Conservation (phyloP, 177 flowering plant species). For the Telopea speciosissima region DNA sequence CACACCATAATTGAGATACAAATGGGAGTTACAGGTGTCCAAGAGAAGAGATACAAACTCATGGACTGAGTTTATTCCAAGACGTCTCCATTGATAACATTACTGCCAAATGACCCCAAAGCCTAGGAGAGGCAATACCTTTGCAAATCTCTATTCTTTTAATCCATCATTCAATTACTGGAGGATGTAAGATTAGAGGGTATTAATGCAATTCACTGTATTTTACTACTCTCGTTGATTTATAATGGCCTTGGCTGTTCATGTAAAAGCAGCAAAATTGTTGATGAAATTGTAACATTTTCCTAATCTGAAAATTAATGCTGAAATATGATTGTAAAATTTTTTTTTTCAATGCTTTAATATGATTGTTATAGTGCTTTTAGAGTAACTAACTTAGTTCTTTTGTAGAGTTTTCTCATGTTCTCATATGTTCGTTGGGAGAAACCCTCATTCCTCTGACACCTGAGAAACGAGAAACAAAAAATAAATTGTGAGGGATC, state of each 20-base stretch:
- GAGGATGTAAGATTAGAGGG: slow-evolving; percentile 6
- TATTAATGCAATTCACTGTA: neutral
- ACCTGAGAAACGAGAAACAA: too few species aligned
- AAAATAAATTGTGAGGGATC: too few species aligned
- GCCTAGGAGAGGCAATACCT: slow-evolving; percentile 1
- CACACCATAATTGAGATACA: slow-evolving; percentile 98
- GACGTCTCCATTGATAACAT: neutral
- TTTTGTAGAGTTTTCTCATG: too few species aligned
- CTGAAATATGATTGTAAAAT: too few species aligned
- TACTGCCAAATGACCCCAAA: neutral
- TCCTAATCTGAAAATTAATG: neutral
- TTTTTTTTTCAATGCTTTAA: too few species aligned
- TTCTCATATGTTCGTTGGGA: too few species aligned
- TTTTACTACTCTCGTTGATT: too few species aligned
- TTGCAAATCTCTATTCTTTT: slow-evolving; percentile 13
- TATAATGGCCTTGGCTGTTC: neutral
- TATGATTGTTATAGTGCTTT: too few species aligned
- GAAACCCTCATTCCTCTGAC: too few species aligned
- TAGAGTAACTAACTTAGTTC: too few species aligned
- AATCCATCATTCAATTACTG: slow-evolving; percentile 13
- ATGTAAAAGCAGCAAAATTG: neutral
- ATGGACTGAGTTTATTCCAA: slow-evolving; percentile 52
- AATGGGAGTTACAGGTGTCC: slow-evolving; percentile 97
- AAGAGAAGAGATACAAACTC: slow-evolving; percentile 94
- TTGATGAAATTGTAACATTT: neutral